A percentile compares a stretch with the other conserved stretches of the same genome.
Evolutionary conservation across 1,139 yeast genomes (phyloP).

Genomic region (Diutina scorzettiae): DNA sequence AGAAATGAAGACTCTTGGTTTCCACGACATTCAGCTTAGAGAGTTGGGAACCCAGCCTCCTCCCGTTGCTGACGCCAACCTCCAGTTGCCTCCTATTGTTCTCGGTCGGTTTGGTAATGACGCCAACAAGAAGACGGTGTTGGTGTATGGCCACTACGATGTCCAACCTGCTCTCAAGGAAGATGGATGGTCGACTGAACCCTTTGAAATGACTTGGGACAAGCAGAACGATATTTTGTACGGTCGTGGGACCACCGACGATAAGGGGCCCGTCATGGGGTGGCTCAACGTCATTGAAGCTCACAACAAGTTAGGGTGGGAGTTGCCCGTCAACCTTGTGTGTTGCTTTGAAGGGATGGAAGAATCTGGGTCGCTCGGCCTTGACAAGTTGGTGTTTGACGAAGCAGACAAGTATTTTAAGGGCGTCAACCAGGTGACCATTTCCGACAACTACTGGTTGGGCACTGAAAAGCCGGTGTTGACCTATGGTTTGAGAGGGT

Average conservation of each 20-base stretch:
- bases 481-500: conserved; percentile 96
- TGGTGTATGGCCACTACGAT: conserved; percentile 94
- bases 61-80: conserved; percentile 49
- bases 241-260: conserved; percentile 96
- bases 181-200: conserved; percentile 95
- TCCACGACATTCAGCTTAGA: conserved; percentile 67
- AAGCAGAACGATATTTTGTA: conserved; percentile 53
- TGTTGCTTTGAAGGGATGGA: conserved; percentile 99
- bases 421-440: conserved; percentile 88
- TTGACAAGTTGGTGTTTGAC: conserved; percentile 65
- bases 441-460: conserved; percentile 96
- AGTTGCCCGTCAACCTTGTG: conserved; percentile 84
- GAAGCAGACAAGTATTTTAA: conserved; percentile 77
- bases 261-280: conserved; percentile 95
- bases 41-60: conserved; percentile 87
- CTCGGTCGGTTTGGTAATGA: conserved; percentile 79
- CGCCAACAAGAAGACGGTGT: conserved; percentile 69
- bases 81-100: conserved; percentile 86
- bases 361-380: conserved; percentile 90
- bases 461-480: conserved; percentile 95
- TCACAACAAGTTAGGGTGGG: conserved; percentile 71
- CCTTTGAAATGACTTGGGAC: conserved; percentile 54
- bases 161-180: conserved; percentile 91
- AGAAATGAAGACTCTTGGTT: conserved; percentile 64
- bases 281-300: conserved; percentile 94